These are phyloP conservation scores for Geranium rotundifolium DNA, from an alignment of 345 rosid genomes.

Conservation along the genomic window DNA sequence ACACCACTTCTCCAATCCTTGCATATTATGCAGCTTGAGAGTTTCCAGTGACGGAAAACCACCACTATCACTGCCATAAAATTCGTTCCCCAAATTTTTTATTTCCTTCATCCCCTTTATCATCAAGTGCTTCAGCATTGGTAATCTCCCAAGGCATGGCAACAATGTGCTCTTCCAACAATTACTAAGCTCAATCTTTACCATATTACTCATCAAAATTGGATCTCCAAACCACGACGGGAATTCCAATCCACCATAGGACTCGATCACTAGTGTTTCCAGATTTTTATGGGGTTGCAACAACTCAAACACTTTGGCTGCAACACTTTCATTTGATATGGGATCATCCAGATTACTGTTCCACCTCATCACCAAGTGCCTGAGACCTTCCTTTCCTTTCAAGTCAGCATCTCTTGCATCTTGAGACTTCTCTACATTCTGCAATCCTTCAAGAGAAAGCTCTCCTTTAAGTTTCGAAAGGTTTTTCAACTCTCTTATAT, in stretches of 20 bases:
- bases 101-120: neutral
- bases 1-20: no score
- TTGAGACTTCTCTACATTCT: slow-evolving; percentile 3
- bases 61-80: neutral
- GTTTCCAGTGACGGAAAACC: neutral
- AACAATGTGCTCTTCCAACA: neutral
- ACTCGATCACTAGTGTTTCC: neutral
- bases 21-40: neutral
- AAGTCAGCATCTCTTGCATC: slow-evolving; percentile 8
- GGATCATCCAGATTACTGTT: neutral
- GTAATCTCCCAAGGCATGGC: neutral
- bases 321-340: neutral
- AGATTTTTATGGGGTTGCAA: neutral
- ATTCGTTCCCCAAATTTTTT: neutral
- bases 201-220: neutral
- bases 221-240: neutral
- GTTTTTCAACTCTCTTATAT: slow-evolving; percentile 14
- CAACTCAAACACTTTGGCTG: neutral
- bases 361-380: neutral
- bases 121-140: neutral
- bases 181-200: neutral
- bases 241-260: neutral
- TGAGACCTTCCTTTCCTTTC: neutral
- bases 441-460: slow-evolving; percentile 13
- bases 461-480: slow-evolving; percentile 15